Conservation (phyloP, 495 filamentous ascomycete species). For the Daldinia bambusicola region DNA sequence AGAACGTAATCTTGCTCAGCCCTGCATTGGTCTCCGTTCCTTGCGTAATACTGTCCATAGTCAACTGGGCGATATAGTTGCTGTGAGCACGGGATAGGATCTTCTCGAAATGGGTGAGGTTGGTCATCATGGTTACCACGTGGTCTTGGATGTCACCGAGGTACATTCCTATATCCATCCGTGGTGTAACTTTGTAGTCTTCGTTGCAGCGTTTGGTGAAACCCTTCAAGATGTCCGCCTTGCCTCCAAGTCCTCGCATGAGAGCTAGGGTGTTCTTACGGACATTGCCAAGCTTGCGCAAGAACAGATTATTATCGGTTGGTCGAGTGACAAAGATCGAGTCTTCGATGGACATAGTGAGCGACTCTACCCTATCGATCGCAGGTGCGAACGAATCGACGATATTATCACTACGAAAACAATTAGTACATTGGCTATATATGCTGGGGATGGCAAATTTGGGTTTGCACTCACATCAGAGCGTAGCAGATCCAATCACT, state of each 20-base stretch:
- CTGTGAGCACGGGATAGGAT: slow-evolving; percentile 95
- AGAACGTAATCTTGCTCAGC: slow-evolving; percentile 92
- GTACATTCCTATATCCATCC: slow-evolving; percentile 95
- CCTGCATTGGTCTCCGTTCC: slow-evolving; percentile 85
- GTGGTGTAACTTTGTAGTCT: slow-evolving; percentile 91
- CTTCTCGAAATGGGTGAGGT: slow-evolving; percentile 94
- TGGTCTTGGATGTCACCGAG: slow-evolving; percentile 98
- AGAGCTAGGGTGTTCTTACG: slow-evolving; percentile 95
- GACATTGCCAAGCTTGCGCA: slow-evolving; percentile 86
- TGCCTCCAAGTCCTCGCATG: slow-evolving; percentile 92
- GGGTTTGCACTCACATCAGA: slow-evolving; percentile 75
- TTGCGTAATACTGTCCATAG: slow-evolving; percentile 84
- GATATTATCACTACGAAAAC: slow-evolving; percentile 79
- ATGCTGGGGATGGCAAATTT: background rate
- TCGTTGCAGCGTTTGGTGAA: slow-evolving; percentile 99
- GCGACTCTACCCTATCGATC: slow-evolving; percentile 83
- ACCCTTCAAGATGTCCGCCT: slow-evolving; percentile 95
- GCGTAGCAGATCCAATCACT: slow-evolving; percentile 99
- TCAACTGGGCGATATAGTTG: slow-evolving; percentile 95
- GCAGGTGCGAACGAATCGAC: slow-evolving; percentile 94
- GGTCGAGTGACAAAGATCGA: slow-evolving; percentile 89
- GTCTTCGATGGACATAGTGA: slow-evolving; percentile 94
- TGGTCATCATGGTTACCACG: slow-evolving; percentile 98
- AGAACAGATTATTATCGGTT: slow-evolving; percentile 84
- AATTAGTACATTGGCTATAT: slow-evolving; percentile 40